Evolutionary conservation across 352 stramenopile species (phyloP).

Genomic region (Phytophthora sp.): DNA sequence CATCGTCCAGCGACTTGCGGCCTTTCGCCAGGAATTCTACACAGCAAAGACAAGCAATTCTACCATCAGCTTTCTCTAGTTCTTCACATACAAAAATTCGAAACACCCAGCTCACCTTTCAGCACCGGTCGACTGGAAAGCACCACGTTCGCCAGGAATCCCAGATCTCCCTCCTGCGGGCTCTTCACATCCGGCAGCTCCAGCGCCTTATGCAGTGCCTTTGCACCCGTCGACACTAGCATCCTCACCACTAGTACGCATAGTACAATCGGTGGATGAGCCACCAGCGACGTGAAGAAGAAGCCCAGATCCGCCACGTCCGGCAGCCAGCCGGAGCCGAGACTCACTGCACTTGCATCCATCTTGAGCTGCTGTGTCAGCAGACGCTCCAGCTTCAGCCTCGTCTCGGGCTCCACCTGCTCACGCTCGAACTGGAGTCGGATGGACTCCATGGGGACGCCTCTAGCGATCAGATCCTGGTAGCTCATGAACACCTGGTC

Average conservation of each 20-base stretch:
- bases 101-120: conserved; percentile 49
- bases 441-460: conserved; percentile 67
- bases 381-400: conserved; percentile 60
- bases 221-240: conserved; percentile 47
- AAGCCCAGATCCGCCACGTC: conserved; percentile 57
- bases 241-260: conserved; percentile 67
- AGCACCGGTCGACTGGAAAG: conserved; percentile 63
- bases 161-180: conserved; percentile 68
- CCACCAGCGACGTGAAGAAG: conserved; percentile 58
- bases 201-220: conserved; percentile 45
- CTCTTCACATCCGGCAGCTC: conserved; percentile 68
- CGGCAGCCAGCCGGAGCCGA: conserved; percentile 49
- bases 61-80: conserved; percentile 5
- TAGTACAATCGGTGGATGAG: conserved; percentile 68
- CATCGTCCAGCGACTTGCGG: conserved; percentile 74
- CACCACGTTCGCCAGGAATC: conserved; percentile 66
- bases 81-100: neutral
- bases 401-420: conserved; percentile 52
- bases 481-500: conserved; percentile 67
- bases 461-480: conserved; percentile 63
- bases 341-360: conserved; percentile 21
- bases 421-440: conserved; percentile 76
- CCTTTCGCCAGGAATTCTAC: conserved; percentile 68
- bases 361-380: conserved; percentile 48
- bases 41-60: conserved; percentile 6